Conservation (phyloP, 2,329 filamentous ascomycete species). For the Gnomoniopsis sp. region DNA sequence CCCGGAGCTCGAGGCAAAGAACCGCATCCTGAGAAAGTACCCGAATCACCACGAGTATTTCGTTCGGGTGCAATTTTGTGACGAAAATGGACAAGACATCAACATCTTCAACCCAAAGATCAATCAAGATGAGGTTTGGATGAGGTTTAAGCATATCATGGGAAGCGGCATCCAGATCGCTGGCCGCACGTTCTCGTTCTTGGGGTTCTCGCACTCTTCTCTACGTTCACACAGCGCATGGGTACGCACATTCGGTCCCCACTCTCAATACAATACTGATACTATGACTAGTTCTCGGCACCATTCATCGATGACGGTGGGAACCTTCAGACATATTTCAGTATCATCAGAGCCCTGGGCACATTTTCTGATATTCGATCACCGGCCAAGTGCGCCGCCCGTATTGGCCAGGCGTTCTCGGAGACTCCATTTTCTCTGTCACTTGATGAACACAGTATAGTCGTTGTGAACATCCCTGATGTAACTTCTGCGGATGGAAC, state of each 20-base stretch:
- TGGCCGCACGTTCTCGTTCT: slow-evolving; percentile 60
- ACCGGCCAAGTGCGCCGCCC: slow-evolving; percentile 54
- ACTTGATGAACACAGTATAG: slow-evolving; percentile 36
- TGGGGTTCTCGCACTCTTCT: slow-evolving; percentile 79
- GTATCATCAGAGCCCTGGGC: slow-evolving; percentile 47
- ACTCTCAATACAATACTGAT: not conserved
- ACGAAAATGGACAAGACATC: slow-evolving; percentile 69
- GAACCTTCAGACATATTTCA: slow-evolving; percentile 32
- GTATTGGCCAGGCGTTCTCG: slow-evolving; percentile 67
- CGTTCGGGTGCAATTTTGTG: slow-evolving; percentile 67
- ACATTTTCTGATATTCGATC: slow-evolving; percentile 48
- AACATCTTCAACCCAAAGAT: slow-evolving; percentile 51
- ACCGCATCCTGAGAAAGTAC: slow-evolving; percentile 68
- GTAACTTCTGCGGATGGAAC: slow-evolving; percentile 45
- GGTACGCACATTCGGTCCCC: not conserved
- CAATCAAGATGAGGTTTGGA: slow-evolving; percentile 49
- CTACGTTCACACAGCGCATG: slow-evolving; percentile 69
- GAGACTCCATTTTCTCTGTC: slow-evolving; percentile 66
- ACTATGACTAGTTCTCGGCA: slow-evolving; percentile 41
- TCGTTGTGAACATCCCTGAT: slow-evolving; percentile 40
- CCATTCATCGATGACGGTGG: slow-evolving; percentile 37
- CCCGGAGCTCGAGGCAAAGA: slow-evolving; percentile 64
- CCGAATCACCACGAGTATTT: slow-evolving; percentile 58
- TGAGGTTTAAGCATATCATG: slow-evolving; percentile 60
- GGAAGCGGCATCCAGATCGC: slow-evolving; percentile 59